Base-by-base conservation (phyloP, 108 stramenopile genomes). In the Stephanodiscus minutulus region DNA sequence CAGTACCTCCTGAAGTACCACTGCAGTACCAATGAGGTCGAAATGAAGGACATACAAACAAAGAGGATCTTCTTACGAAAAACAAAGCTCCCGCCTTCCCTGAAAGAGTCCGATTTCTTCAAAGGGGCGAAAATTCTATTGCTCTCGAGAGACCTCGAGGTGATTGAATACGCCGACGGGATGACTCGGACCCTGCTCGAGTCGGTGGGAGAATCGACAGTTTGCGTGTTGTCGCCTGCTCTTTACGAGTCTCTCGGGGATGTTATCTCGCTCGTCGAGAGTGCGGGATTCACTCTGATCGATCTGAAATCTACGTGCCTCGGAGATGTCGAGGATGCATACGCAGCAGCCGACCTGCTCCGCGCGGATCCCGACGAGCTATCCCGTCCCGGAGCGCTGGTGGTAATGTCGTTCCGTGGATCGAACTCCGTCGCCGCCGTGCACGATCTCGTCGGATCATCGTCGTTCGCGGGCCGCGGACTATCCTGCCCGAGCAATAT, bases 11-110 rank as follows among this genome's bases (percentile, higher is more conserved):
- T 84, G 11, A 80, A 76, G 50, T 84, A 81, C 66, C 80, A 75
- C 53, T 58, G 61, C 37, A 53, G 62, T 48, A 76, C 73, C 7
- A 36, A 69, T 60, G 85, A 85, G 20, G 74, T 74, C 4, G 85
- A 85, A 68, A 83, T 85, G 82, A 83, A 66, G 24, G 82, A 83
- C 31, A 17, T 83, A 1, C 35, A 46, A 4, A 75, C 77, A 0
- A 62, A 70, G 15, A 64, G 85, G 12, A 82, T 67, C 37, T 85
- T 85, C 61, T 79, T 85, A 17, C 79, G 79, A 22, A 82, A 74
- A 35, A 79, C 79, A 0, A 82, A 82, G 41, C 10, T 83, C 21
- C 64, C 68, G 11, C 66, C 68, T 9, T 43, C 68, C 5, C 61
- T 70, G 25, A 71, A 72, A 20, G 52, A 49, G 31, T 41, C 62